Percentiles rank a stretch among this genome's conserved stretches.
Conservation (phyloP, 768 basidiomycete species). For the Dioszegia crocea region DNA sequence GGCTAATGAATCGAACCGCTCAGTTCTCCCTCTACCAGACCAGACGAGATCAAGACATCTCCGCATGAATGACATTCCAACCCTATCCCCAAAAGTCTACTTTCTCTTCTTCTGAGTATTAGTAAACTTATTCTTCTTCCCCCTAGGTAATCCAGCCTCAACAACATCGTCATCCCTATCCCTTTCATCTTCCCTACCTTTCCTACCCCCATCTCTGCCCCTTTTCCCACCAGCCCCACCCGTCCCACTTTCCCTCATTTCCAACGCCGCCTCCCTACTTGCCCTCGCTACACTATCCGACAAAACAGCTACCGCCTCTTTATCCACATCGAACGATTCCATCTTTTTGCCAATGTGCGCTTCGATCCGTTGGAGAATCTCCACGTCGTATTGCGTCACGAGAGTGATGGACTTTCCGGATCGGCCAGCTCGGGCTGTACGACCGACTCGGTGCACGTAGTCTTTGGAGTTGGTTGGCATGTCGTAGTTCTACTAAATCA, state of each 20-base stretch:
- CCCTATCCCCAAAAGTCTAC: not conserved
- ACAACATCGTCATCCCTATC: conserved; percentile 91
- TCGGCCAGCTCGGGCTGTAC: conserved; percentile 96
- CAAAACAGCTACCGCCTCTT: conserved; percentile 80
- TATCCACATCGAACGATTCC: conserved; percentile 73
- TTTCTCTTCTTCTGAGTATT: conserved; percentile 8
- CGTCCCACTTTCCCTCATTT: conserved; percentile 71
- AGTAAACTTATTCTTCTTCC: conserved; percentile 54
- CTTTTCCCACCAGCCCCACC: conserved; percentile 57
- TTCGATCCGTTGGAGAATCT: conserved; percentile 91
- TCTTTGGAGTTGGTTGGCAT: conserved; percentile 98
- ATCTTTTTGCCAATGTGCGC: conserved; percentile 86
- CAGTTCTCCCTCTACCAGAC: too few relatives aligned
- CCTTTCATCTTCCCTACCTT: conserved; percentile 60
- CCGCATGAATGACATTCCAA: too few relatives aligned
- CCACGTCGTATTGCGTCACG: conserved; percentile 97
- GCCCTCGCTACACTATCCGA: conserved; percentile 88
- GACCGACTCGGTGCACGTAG: conserved; percentile 96
- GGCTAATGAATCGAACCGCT: too few relatives aligned
- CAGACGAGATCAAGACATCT: too few relatives aligned
- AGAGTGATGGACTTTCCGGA: conserved; percentile 96
- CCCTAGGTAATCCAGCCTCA: conserved; percentile 78
- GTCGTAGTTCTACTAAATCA: conserved; percentile 66
- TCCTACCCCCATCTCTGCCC: conserved; percentile 53
- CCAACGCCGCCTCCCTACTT: conserved; percentile 63